Evolutionary conservation across 495 filamentous ascomycete species (phyloP), one percentile per base, ranked within the genome.

Genomic region (Xylaria flabelliformis): DNA sequence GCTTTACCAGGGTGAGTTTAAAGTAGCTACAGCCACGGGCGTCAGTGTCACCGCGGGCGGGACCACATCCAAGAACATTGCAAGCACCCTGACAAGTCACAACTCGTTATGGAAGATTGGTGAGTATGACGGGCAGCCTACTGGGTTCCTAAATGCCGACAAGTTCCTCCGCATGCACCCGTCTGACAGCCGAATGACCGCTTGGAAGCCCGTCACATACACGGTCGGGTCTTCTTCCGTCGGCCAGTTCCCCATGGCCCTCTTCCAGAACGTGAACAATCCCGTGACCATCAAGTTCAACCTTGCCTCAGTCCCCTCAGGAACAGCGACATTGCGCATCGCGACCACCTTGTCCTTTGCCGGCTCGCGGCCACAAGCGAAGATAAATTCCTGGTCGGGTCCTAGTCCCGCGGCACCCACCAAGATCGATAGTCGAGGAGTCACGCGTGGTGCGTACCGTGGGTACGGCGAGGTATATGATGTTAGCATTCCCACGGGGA

Each of bases 161-260:
- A 90, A 90, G 72, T 87, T 91, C 73, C 84, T 88, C 56, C 81
- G 85, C 59, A 92, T 92, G 90, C 90, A 92, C 70, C 90, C 90
- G 5, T 87, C 86, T 0, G 90, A 91, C 78, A 80, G 73, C 41
- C 85, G 90, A 67, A 91, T 91, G 89, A 77, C 80, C 24, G 76
- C 80, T 71, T 92, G 90, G 90, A 80, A 81, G 1, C 85, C 89
- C 0, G 66, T 82, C 7, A 91, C 89, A 2, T 90, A 89, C 77
- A 90, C 87, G 8, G 84, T 89, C 24, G 90, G 89, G 24, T 82
- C 81, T 26, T 87, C 84, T 6, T 70, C 79, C 7, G 75, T 87
- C 3, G 75, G 75, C 2, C 83, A 86, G 51, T 90, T 91, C 78
- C 90, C 90, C 12, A 91, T 92, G 90, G 90, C 89, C 0, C 73